Percentiles rank a stretch among this genome's conserved stretches.
Evolutionary conservation across 2,329 filamentous ascomycete genomes (phyloP).

Genomic region (Penicillium paneum): DNA sequence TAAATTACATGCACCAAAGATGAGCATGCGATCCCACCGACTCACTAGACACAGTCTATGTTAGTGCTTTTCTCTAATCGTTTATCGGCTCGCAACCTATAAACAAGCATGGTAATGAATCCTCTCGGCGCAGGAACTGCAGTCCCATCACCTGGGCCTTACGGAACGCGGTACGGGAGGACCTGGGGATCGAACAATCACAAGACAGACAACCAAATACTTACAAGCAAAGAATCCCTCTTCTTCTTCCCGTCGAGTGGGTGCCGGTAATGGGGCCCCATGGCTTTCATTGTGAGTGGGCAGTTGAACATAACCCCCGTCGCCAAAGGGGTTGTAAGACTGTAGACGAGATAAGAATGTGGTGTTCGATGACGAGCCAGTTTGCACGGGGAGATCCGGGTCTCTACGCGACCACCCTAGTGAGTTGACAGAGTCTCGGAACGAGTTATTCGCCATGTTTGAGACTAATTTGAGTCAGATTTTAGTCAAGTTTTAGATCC

Average conservation of each 20-base stretch:
- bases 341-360: conserved; percentile 78
- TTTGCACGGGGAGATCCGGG: conserved; percentile 71
- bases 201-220: conserved; percentile 44
- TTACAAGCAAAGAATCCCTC: conserved; percentile 94
- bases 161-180: conserved; percentile 12
- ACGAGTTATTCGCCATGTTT: conserved; percentile 56
- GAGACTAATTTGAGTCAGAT: conserved; percentile 6
- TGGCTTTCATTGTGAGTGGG: conserved; percentile 73
- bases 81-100: conserved; percentile 17
- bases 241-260: conserved; percentile 84
- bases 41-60: conserved; percentile 63
- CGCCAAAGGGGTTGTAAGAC: conserved; percentile 80
- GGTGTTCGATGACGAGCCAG: conserved; percentile 55
- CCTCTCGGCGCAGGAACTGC: conserved; percentile 41
- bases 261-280: conserved; percentile 81
- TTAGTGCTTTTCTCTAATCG: conserved; percentile 20
- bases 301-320: conserved; percentile 80
- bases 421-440: conserved; percentile 91
- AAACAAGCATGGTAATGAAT: conserved; percentile 17
- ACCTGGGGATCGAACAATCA: conserved; percentile 10
- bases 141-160: conserved; percentile 33
- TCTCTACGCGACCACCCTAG: conserved; percentile 90
- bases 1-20: conserved; percentile 88
- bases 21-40: conserved; percentile 90
- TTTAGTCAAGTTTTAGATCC: conserved; percentile 4